Conservation (phyloP, 2,329 filamentous ascomycete genomes). For the Xylariaceae sp. region DNA sequence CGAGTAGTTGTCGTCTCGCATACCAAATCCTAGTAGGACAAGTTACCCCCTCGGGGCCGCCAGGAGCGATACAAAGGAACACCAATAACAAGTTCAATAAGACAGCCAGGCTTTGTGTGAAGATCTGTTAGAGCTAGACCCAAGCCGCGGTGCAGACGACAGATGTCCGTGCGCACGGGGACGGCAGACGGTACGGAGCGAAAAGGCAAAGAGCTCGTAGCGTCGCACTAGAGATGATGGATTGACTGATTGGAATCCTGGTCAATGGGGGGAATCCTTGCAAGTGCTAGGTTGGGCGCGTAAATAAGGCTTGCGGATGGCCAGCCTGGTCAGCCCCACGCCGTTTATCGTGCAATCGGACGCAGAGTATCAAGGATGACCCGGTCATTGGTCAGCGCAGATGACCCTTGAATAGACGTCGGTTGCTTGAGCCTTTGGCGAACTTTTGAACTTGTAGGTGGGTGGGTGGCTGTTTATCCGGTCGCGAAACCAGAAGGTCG, state of each 20-base stretch:
- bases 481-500: constrained; percentile 14
- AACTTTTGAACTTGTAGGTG: constrained; percentile 16
- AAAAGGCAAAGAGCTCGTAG: constrained; percentile 30
- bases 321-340: constrained; percentile 44
- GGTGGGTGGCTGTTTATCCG: constrained; percentile 21
- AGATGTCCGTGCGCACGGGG: constrained; percentile 26
- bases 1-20: constrained; percentile 10
- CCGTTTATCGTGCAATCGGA: constrained; percentile 52
- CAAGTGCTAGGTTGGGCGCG: constrained; percentile 49
- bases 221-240: constrained; percentile 29
- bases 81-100: constrained; percentile 20
- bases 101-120: constrained; percentile 12
- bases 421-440: constrained; percentile 13
- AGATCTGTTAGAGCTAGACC: constrained; percentile 6
- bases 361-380: constrained; percentile 39
- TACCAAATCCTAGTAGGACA: constrained; percentile 7
- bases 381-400: constrained; percentile 45
- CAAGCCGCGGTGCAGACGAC: constrained; percentile 16
- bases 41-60: constrained; percentile 6
- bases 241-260: constrained; percentile 28
- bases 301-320: constrained; percentile 55
- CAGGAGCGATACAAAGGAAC: constrained; percentile 13
- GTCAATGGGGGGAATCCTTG: constrained; percentile 41
- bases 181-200: constrained; percentile 29
- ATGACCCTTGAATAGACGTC: constrained; percentile 24